Base-by-base conservation (phyloP, 495 filamentous ascomycete genomes). In the Trichocladium uniseriatum region DNA sequence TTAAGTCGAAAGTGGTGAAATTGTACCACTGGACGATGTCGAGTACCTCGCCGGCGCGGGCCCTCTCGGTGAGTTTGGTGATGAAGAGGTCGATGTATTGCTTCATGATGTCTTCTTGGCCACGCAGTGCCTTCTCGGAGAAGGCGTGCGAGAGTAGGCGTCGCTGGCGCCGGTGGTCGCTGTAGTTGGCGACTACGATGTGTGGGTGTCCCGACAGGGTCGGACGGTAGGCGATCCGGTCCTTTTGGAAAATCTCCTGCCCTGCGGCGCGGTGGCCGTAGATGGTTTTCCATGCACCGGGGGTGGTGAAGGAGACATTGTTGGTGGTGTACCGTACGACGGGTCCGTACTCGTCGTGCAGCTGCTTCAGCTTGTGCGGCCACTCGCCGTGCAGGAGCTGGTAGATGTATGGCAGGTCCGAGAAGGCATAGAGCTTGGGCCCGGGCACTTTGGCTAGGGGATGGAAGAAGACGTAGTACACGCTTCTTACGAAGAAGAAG, bases 1-100 rank as follows among this genome's bases (percentile, higher is more conserved):
- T 77, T 5, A 80, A 59, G 51, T 80, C 78, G 48, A 81, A 81
- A 0, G 77, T 80, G 15, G 66, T 69, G 41, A 62, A 78, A 41
- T 78, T 77, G 52, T 68, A 73, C 75, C 76, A 79, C 20, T 67
- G 48, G 6, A 55, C 51, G 58, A 73, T 58, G 37, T 72, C 54
- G 9, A 62, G 45, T 5, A 58, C 34, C 9, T 42, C 11, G 34
- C 19, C 40, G 13, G 45, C 52, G 11, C 43, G 21, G 5, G 22
- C 28, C n/a, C 18, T 11, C 11, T 65, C 44, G 39, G 63, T 62
- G 6, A 54, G 39, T 9, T 54, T 48, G 28, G 3, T 5, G 40
- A 54, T n/a, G 10, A 54, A 20, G 2, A 69, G 53, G 49, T 73
- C 57, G 39, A 66, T 51, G 37, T 73, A 66, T 6, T 48, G 32